Evolutionary conservation across 179 eudicot genomes (phyloP).

Genomic region (Dionaea muscipula): DNA sequence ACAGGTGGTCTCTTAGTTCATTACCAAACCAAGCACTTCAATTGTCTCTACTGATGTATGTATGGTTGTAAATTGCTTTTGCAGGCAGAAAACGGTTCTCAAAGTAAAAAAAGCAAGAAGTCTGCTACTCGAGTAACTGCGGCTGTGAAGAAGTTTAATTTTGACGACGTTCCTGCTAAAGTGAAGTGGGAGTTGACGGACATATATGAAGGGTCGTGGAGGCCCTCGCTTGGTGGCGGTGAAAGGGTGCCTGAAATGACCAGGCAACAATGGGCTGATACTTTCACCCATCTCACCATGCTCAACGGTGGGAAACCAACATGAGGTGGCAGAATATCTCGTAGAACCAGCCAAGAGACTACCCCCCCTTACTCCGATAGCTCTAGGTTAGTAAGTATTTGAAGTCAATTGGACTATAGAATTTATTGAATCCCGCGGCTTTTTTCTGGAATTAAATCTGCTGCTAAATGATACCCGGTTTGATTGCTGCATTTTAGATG

Average conservation of each 20-base stretch:
- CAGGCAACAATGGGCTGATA: slow-evolving; percentile 37
- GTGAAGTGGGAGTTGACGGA: slow-evolving; percentile 33
- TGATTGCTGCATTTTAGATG: too few species aligned
- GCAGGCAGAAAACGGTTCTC: slow-evolving; percentile 19
- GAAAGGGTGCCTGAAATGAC: slow-evolving; percentile 27
- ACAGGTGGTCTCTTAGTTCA: neutral
- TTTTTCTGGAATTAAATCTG: too few species aligned
- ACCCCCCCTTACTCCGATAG: too few species aligned
- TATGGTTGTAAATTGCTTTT: slow-evolving; percentile 6
- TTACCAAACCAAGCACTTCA: neutral
- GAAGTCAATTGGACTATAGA: neutral
- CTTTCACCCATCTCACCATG: slow-evolving; percentile 25
- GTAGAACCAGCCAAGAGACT: too few species aligned
- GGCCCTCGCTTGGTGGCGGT: slow-evolving; percentile 19
- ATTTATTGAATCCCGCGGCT: too few species aligned
- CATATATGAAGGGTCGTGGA: slow-evolving; percentile 24
- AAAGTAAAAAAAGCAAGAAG: slow-evolving; percentile 22
- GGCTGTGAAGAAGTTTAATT: slow-evolving; percentile 25
- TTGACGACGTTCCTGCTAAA: slow-evolving; percentile 25
- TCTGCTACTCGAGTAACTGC: slow-evolving; percentile 14
- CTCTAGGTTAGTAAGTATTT: too few species aligned
- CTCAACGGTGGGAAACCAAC: slow-evolving; percentile 6
- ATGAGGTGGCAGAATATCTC: slow-evolving; percentile 2
- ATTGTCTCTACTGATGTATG: neutral
- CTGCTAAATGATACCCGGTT: too few species aligned